Conservation (phyloP, 2,329 filamentous ascomycete genomes). For the Aspergillus sp. region DNA sequence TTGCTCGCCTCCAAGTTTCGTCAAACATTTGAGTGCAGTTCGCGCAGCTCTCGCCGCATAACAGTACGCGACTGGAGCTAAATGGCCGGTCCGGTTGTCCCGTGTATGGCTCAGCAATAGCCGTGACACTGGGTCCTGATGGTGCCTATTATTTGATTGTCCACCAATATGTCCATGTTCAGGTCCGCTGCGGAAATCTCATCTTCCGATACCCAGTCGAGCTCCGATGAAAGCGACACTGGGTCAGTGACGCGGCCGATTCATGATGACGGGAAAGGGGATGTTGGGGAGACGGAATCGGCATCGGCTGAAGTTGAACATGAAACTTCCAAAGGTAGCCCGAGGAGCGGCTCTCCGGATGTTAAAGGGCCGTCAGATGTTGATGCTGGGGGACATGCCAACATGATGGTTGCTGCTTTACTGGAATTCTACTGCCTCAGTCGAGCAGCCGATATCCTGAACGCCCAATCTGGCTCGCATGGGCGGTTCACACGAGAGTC, state of each 20-base stretch:
- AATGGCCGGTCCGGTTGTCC: no score
- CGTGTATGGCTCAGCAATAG: no score
- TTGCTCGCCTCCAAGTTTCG: no score
- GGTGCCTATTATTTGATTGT: no score
- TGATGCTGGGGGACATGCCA: constrained; percentile 28
- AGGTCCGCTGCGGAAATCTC: constrained; percentile 29
- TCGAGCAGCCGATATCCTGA: constrained; percentile 37
- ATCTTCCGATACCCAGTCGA: constrained; percentile 26
- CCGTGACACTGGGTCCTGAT: background rate
- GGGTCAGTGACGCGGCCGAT: constrained; percentile 5
- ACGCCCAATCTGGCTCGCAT: constrained; percentile 26
- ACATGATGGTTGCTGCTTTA: constrained; percentile 35
- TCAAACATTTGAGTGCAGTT: no score
- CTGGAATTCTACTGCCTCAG: constrained; percentile 38
- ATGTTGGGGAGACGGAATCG: background rate
- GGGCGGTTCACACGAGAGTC: constrained; percentile 31
- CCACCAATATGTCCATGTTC: constrained; percentile 31
- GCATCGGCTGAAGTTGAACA: constrained; percentile 1
- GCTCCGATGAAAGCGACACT: constrained; percentile 16
- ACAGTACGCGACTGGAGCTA: no score
- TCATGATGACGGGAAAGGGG: background rate
- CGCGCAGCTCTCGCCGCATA: no score
- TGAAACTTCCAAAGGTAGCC: constrained; percentile 1
- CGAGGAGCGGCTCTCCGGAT: constrained; percentile 10
- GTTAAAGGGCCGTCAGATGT: constrained; percentile 14